Evolutionary conservation across 176 grass and related monocot species (phyloP), one percentile per base, ranked within the genome.

Genomic region (Neostapfia colusana): DNA sequence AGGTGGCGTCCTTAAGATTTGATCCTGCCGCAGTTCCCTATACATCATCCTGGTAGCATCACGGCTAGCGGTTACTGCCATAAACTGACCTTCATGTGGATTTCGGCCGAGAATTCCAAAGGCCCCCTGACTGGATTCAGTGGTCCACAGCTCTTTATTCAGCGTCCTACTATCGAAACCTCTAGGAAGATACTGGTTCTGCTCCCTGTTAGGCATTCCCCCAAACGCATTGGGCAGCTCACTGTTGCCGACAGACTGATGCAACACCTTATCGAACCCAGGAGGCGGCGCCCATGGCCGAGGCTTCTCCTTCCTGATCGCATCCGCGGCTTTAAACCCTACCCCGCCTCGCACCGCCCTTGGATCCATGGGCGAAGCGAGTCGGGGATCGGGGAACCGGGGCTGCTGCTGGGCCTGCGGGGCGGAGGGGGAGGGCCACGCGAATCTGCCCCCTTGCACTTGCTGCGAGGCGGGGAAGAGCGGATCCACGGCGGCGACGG

Each of bases 401-500:
- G 61, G 65, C 49, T 72, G 83, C 38, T 68, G 71, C 56, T 65
- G 79, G 25, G 39, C 37, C 35, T 75, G 72, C 56, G 48, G 67
- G 50, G 58, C 20, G 41, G 74, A 75, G 55, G 77, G 57, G 54
- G 64, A 67, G 77, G 81, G 36, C 80, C 82, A 88, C 8, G 62
- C 34, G 18, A 86, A 85, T 63, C 69, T 69, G 26, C 63, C 78
- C 12, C 60, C 50, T 2, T 87, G 79, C 8, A 36, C 56, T 65
- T 73, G 37, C 58, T 13, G 48, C 10, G 57, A 50, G 34, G 51
- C 31, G 41, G 64, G 67, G 61, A 74, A 81, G 57, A 11, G 28
- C 6, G 84, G 84, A 8, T 87, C 91, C 18, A 90, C 27, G 57
- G 87, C 64, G 23, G 87, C 87, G 26, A 93, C 87, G 70, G 91